Percentiles rank a stretch among this genome's conserved stretches.
Evolutionary conservation across 176 grass and related monocot species (phyloP).

Genomic region (Bolboschoenus planiculmis): DNA sequence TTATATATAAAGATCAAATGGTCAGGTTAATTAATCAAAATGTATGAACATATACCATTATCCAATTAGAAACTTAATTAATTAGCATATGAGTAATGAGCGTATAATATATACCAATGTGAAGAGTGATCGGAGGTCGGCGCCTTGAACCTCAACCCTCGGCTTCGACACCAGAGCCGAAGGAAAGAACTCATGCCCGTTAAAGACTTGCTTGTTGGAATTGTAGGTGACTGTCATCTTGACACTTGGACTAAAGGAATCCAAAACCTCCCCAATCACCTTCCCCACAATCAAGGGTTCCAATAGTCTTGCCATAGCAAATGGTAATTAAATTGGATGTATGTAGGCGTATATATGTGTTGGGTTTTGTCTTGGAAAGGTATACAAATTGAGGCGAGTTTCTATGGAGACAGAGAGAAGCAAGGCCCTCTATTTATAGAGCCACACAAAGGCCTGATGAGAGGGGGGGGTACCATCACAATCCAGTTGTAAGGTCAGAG

Average conservation of each 20-base stretch:
- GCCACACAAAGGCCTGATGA: slow-evolving; percentile 5
- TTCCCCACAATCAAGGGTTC: slow-evolving; percentile 75
- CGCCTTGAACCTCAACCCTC: slow-evolving; percentile 70
- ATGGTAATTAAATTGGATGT: neutral
- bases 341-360: neutral
- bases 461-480: neutral
- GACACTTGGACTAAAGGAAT: slow-evolving; percentile 67
- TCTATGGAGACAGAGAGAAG: slow-evolving; percentile 22
- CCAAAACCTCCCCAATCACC: slow-evolving; percentile 94
- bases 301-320: slow-evolving; percentile 54
- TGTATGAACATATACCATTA: neutral
- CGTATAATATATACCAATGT: slow-evolving; percentile 49
- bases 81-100: neutral
- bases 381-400: neutral
- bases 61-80: neutral
- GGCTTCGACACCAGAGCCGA: slow-evolving; percentile 56
- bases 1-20: slow-evolving; percentile 6
- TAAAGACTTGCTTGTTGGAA: slow-evolving; percentile 77
- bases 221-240: slow-evolving; percentile 75
- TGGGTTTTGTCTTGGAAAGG: neutral
- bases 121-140: slow-evolving; percentile 82
- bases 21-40: neutral
- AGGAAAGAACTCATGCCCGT: slow-evolving; percentile 86
- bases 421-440: slow-evolving; percentile 53
- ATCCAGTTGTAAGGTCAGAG: slow-evolving; percentile 22